Base-by-base conservation (phyloP, 352 stramenopile genomes). In the Phytopythium boreale region DNA sequence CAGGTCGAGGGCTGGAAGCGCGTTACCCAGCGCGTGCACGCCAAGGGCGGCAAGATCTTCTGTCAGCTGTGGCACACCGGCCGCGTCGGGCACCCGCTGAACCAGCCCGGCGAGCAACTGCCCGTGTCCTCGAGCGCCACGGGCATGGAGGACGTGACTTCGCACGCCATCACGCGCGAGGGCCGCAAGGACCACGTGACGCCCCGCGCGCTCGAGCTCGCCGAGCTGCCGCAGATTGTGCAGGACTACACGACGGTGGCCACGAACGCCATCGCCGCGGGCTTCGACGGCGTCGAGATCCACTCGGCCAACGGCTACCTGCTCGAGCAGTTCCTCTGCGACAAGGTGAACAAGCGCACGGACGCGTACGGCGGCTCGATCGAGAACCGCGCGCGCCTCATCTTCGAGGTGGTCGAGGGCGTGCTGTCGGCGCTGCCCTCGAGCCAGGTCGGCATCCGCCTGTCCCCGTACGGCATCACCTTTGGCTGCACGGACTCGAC, bases 251-350 rank as follows among this genome's bases (percentile, higher is more conserved):
- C 67, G 29, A 59, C 39, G 26, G 65, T 65, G 14, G 68, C 68
- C 9, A 52, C 29, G 51, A 66, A 66, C 61, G 61, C 61, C 41
- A 66, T 66, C 41, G 34, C 17, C 20, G 62, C 49, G n/a, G 92
- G 92, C 36, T 97, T 97, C 62, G 92, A 98, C 59, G 89, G 89
- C 36, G 73, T 98, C 37, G 88, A 97, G 63, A 64, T 98, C 36
- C 90, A 97, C 73, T 63, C n/a, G n/a, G 90, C 86, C 9, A 94
- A 97, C 66, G 91, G 89, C 22, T 97, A 97, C 64, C 68, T 97
- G 17, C 66, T 98, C 49, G 89, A 97, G 64, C 71, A 95, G 56
- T 96, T 97, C 69, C 68, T 97, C 8, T 74, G 68, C 34, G 68
- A 71, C 51, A 34, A 55, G 19, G 46, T 75, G n/a, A 75, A 75